Evolutionary conservation across 2,329 filamentous ascomycete species (phyloP), one percentile per base, ranked within the genome.

Genomic region (Raffaelea albimanens): DNA sequence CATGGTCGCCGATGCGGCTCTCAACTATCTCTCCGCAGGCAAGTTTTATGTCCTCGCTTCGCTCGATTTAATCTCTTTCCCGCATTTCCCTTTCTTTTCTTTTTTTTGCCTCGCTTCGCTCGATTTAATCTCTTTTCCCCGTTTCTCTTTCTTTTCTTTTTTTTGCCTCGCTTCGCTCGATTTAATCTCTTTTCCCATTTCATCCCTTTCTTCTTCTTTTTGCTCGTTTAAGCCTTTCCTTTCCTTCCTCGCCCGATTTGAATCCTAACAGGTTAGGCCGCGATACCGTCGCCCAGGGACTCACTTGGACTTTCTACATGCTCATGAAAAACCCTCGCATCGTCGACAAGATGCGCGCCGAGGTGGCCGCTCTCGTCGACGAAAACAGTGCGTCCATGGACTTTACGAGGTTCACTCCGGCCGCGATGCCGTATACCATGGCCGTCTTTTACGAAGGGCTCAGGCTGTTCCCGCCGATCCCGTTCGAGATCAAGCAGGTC

Each of bases 1-100:
- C n/a, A 63, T 76, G 20, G 78, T 82, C 7, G 76, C 79, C 9
- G 80, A 83, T 58, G 75, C 80, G 3, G 80, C 80, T 0, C 64
- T 84, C 13, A 84, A 82, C 54, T 84, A 81, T 56, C 72, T 83
- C 10, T 82, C 78, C 1, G 80, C 80, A 0, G 76, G 67, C 63
- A 52, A 21, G 55, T n/a, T n/a, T n/a, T n/a, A n/a, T n/a, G n/a
- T n/a, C n/a, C n/a, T n/a, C n/a, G n/a, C n/a, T n/a, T n/a, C n/a
- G n/a, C n/a, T n/a, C n/a, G n/a, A n/a, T n/a, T n/a, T n/a, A n/a
- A n/a, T n/a, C 7, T 21, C n/a, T 14, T 29, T 3, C 43, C 18
- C 18, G 23, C 11, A 1, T 33, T 25, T 29, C n/a, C 19, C 39
- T 16, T 20, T 21, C 2, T 20, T 4, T 41, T 19, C 34, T 25